Percentiles rank a stretch among this genome's conserved stretches.
Conservation (phyloP, 1,139 yeast genomes). For the Hyphopichia pseudoburtonii region DNA sequence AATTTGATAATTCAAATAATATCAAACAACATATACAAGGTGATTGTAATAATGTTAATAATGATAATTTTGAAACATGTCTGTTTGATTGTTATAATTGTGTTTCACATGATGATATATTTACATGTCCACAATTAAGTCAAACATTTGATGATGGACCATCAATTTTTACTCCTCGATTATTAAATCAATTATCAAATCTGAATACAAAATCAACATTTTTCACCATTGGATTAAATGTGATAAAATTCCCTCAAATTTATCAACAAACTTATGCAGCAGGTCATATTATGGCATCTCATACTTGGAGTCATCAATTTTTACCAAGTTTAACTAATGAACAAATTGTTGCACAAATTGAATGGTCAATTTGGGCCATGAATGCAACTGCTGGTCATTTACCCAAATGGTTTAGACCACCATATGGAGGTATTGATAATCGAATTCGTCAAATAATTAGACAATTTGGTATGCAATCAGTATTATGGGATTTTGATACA, state of each 20-base stretch:
- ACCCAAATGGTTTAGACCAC: slow-evolving; percentile 96
- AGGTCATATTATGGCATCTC: slow-evolving; percentile 85
- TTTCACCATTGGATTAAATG: slow-evolving; percentile 81
- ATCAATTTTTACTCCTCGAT: slow-evolving; percentile 61
- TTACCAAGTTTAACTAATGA: slow-evolving; percentile 77
- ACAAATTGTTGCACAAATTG: slow-evolving; percentile 80
- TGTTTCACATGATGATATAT: slow-evolving; percentile 73
- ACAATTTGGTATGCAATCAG: slow-evolving; percentile 85
- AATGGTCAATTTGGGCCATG: slow-evolving; percentile 98
- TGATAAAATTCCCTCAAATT: slow-evolving; percentile 72
- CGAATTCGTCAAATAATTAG: slow-evolving; percentile 76
- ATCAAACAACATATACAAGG: slow-evolving; percentile 58
- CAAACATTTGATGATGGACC: slow-evolving; percentile 98
- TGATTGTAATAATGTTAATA: slow-evolving; percentile 49
- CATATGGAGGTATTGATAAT: slow-evolving; percentile 91
- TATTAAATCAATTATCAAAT: slow-evolving; percentile 50
- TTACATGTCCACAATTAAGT: slow-evolving; percentile 68
- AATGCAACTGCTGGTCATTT: slow-evolving; percentile 86
- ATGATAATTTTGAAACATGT: slow-evolving; percentile 47
- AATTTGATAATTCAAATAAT: slow-evolving; percentile 45
- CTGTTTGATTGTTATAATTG: slow-evolving; percentile 88
- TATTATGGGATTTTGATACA: slow-evolving; percentile 89
- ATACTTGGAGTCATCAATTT: slow-evolving; percentile 91
- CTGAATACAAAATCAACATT: slow-evolving; percentile 60
- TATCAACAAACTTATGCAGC: slow-evolving; percentile 53